These are phyloP conservation scores for Penicillium coprophilum DNA, from an alignment of 495 filamentous ascomycete genomes.

Conservation along the genomic window DNA sequence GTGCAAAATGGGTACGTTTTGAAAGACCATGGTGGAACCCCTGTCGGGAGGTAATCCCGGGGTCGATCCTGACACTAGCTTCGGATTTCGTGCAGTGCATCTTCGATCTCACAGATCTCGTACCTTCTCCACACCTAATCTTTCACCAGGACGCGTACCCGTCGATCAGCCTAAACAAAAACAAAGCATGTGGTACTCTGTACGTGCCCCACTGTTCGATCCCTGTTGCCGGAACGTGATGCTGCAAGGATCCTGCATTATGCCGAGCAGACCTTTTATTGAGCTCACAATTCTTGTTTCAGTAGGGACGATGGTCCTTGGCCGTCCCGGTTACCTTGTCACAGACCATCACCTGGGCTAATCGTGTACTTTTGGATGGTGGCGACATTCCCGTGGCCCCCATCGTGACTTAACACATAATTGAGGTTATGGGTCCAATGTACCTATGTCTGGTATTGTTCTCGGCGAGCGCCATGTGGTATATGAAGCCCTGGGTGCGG, in stretches of 20 bases:
- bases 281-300: constrained; percentile 16
- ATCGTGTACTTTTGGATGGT: constrained; percentile 27
- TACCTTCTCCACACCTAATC: constrained; percentile 2
- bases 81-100: constrained; percentile 27
- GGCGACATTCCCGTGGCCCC: constrained; percentile 18
- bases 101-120: constrained; percentile 26
- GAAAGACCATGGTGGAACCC: constrained; percentile 14
- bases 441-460: constrained; percentile 4
- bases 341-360: constrained; percentile 16
- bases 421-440: constrained; percentile 14
- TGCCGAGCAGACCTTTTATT: constrained; percentile 11
- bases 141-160: constrained; percentile 6
- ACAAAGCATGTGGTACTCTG: neutral
- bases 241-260: constrained; percentile 28
- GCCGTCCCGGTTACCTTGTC: constrained; percentile 20
- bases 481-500: constrained; percentile 25
- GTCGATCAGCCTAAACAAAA: constrained; percentile 7
- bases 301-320: constrained; percentile 12
- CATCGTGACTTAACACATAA: constrained; percentile 7
- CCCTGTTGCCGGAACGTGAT: constrained; percentile 25
- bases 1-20: constrained; percentile 5
- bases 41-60: constrained; percentile 4
- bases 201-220: constrained; percentile 14
- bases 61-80: constrained; percentile 23
- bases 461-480: constrained; percentile 18